Base-by-base conservation (phyloP, 139 green algal genomes). In the Micractinium conductrix region DNA sequence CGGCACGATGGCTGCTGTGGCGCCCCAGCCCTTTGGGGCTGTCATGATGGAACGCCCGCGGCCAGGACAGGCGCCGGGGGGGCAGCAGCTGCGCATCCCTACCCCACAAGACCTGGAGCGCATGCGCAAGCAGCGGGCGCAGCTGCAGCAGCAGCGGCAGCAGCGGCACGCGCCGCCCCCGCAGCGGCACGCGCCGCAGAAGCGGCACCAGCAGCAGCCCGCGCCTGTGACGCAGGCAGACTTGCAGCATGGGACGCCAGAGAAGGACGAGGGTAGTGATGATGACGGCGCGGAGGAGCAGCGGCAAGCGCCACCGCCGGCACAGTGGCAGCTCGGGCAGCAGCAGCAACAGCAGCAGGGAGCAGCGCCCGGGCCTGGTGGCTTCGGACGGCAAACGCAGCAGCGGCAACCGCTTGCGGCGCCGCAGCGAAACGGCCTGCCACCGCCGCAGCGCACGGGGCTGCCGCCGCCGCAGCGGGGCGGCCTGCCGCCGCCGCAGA, bases 91-190 rank as follows among this genome's bases (percentile, higher is more conserved):
- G 26, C 83, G 76, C 10, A 70, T 85, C 17, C 86, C 86, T 33
- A 84, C 78, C 5, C 72, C 72, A 4, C 69, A 72, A 38, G 86
- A 89, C 22, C 80, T 89, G 14, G 68, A 87, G 45, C 68, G 44
- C 19, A 73, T 82, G 70, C 69, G 42, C 6, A 40, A 48, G 35
- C 60, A 40, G 22, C 48, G 28, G 45, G 73, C 84, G 22, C 79
- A 79, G 69, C 78, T 83, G 70, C 78, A 80, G 67, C 69, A 69
- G 28, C 48, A 35, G 44, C 79, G 69, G 33, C 79, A 58, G 37
- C 53, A 50, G 38, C 67, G 14, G 40, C 33, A 74, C 63, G 62
- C 17, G 55, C 58, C 24, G 74, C 69, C 37, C 28, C 43, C 24
- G n/a, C 40, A 10, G 60, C 40, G 38, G 55, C 62, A 40, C 63